Conservation (phyloP, 148 eudicot genomes). For the Arbutus unedo region DNA sequence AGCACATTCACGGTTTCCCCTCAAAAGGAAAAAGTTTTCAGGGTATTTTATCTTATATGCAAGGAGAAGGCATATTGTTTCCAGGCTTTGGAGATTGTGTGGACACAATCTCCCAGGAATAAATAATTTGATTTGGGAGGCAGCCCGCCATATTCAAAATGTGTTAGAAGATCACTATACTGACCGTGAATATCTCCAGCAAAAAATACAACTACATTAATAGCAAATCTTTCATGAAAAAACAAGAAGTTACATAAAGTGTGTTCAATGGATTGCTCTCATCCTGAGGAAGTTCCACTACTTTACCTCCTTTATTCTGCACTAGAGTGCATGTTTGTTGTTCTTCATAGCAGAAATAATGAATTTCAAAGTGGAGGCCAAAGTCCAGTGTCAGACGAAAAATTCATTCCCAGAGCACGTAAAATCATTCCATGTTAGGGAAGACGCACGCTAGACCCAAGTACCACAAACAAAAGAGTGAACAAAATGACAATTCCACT, state of each 20-base stretch:
- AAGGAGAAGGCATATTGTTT: slow-evolving; percentile 52
- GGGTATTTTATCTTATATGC: slow-evolving; percentile 48
- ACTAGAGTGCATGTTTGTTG: background rate
- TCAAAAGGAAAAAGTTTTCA: slow-evolving; percentile 42
- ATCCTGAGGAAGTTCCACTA: background rate
- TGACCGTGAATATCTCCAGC: slow-evolving; percentile 53
- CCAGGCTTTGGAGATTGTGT: slow-evolving; percentile 54
- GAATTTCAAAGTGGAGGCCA: background rate
- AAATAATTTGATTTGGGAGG: slow-evolving; percentile 51
- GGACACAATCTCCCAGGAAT: slow-evolving; percentile 51
- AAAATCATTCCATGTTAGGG: background rate
- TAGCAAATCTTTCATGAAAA: background rate
- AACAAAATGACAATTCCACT: background rate
- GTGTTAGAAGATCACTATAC: slow-evolving; percentile 48
- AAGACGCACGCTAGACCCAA: background rate
- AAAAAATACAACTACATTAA: background rate
- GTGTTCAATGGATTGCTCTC: background rate
- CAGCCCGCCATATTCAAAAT: slow-evolving; percentile 46
- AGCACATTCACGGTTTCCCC: slow-evolving; percentile 58
- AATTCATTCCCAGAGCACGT: slow-evolving; percentile 2
- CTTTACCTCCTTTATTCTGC: background rate
- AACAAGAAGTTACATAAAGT: background rate
- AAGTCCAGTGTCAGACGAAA: background rate
- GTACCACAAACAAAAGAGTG: background rate
- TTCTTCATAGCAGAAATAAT: background rate